Evolutionary conservation across 1,284 basidiomycete species (phyloP), one percentile per base, ranked within the genome.

Genomic region (Phenoliferia sp.): DNA sequence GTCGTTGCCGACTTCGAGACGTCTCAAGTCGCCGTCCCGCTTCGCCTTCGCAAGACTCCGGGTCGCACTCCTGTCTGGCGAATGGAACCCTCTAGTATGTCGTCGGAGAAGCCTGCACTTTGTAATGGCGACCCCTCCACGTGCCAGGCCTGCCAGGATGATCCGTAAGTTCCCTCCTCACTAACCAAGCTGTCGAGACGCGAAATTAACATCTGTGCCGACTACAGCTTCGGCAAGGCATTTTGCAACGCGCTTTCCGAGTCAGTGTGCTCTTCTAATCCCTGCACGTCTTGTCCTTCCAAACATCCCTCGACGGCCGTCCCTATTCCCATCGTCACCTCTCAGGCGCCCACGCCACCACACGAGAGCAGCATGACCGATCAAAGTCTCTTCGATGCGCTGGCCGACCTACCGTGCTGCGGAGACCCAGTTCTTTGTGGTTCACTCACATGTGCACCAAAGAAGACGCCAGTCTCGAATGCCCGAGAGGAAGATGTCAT

Each of bases 121-220:
- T 76, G 75, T 62, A 74, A 65, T 26, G 74, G 74, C 54, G 73
- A 75, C 29, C 74, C 74, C 5, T 64, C 68, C 29, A 75, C 71
- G 31, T 76, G 75, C 36, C 73, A 71, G 1, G 75, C 75, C 2
- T 76, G 75, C 54, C 70, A 73, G 16, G 73, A 76, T 56, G 75
- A 75, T 58, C 70, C 74, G 74, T 73, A 35, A 26, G 73, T 64
- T 33, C 56, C 22, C 12, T 33, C 33, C 32, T 67, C 44, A 22
- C 33, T 10, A 29, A 26, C 54, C 28, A 26, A 9, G 22, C n/a
- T n/a, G n/a, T 12, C 16, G 19, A n/a, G 32, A 17, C 9, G 28
- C 31, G 35, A 52, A 44, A 2, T 16, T 39, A 22, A 36, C 52
- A 34, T 6, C 2, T 26, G 4, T 32, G 17, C 29, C 1, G 39